A percentile compares a stretch with the other conserved stretches of the same genome.
These are phyloP conservation scores for Dryadomyces sulphureus DNA, from an alignment of 2,329 filamentous ascomycete genomes.

Conservation along the genomic window DNA sequence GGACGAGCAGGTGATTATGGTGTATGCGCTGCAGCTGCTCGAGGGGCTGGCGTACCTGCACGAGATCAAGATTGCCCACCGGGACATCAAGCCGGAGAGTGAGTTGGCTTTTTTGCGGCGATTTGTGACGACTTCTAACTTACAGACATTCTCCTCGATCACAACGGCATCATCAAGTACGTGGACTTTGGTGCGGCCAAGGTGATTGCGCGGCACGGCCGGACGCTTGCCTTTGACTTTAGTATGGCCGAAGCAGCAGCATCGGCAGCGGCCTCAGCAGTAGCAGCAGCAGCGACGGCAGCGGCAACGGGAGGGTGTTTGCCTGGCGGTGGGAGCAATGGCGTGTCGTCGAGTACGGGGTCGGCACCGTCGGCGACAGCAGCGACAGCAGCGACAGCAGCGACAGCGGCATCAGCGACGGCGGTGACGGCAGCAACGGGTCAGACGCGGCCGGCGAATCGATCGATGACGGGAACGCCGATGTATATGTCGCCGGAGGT, in stretches of 20 bases:
- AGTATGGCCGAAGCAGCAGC: slow-evolving; percentile 14
- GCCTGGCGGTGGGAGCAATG: not conserved
- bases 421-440: not conserved
- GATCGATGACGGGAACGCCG: slow-evolving; percentile 91
- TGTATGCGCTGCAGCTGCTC: slow-evolving; percentile 85
- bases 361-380: not conserved
- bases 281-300: not conserved
- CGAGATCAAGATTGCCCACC: slow-evolving; percentile 80
- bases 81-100: slow-evolving; percentile 97
- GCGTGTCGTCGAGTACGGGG: not conserved
- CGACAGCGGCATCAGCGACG: not conserved
- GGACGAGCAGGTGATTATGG: slow-evolving; percentile 94
- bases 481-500: slow-evolving; percentile 99
- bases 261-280: not conserved
- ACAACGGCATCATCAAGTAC: slow-evolving; percentile 97
- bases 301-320: not conserved
- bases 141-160: slow-evolving; percentile 81
- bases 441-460: slow-evolving; percentile 33
- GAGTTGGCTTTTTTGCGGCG: slow-evolving; percentile 22
- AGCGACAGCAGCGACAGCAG: not conserved
- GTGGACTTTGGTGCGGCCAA: slow-evolving; percentile 98
- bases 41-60: slow-evolving; percentile 91
- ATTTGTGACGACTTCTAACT: slow-evolving; percentile 2
- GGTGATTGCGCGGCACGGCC: slow-evolving; percentile 85
- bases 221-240: slow-evolving; percentile 59